These are phyloP conservation scores for Floccularia luteovirens DNA, from an alignment of 768 basidiomycete genomes.

Conservation along the genomic window DNA sequence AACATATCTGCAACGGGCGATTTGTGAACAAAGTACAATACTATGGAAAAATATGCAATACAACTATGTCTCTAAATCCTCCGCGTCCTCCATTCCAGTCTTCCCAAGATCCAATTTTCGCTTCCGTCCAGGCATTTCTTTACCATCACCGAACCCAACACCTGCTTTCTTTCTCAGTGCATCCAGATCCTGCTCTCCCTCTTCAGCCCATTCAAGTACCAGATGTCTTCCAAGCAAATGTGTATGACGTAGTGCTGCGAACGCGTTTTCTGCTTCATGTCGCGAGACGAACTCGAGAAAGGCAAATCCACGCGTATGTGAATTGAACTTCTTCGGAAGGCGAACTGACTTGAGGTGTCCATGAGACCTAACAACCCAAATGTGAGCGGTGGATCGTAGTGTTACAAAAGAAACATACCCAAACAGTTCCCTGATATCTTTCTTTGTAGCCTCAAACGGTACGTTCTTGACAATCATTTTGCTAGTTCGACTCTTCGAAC, in stretches of 20 bases:
- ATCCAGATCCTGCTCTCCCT: constrained; percentile 73
- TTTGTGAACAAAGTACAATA: background rate
- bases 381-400: constrained; percentile 2
- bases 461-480: constrained; percentile 99
- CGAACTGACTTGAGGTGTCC: constrained; percentile 93
- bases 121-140: constrained; percentile 67
- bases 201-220: constrained; percentile 91
- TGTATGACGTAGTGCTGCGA: constrained; percentile 81
- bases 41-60: background rate
- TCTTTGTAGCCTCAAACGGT: constrained; percentile 93
- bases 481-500: constrained; percentile 53
- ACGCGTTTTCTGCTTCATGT: constrained; percentile 86
- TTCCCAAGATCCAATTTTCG: constrained; percentile 56
- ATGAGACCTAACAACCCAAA: constrained; percentile 51
- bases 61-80: constrained; percentile 17
- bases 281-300: constrained; percentile 92
- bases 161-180: constrained; percentile 72
- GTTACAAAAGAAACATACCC: constrained; percentile 47
- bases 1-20: too few species aligned
- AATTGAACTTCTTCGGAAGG: constrained; percentile 86
- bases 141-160: constrained; percentile 66
- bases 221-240: constrained; percentile 95
- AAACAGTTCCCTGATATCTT: constrained; percentile 86
- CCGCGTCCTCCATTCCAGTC: constrained; percentile 25
- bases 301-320: constrained; percentile 87